phyloP scores from a whole-genome alignment of 306 rosid genomes.

The Trichosanthes cucumerina region DNA sequence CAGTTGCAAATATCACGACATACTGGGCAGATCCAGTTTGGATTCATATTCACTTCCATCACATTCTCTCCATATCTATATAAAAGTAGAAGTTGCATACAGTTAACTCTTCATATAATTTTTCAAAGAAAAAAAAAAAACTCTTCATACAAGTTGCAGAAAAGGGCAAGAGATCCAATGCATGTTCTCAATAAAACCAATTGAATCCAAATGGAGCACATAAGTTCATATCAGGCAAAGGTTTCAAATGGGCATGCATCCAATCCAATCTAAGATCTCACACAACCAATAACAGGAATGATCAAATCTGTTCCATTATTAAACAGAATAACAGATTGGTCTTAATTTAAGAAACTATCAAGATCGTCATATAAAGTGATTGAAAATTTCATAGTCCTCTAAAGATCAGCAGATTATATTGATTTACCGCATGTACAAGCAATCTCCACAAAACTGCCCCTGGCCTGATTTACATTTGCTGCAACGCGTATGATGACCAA shows the following conservation, averaged over 20 bases:
- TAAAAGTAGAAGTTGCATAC: not conserved
- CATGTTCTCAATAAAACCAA: not conserved
- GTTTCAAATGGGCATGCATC: not conserved
- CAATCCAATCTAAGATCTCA: not conserved
- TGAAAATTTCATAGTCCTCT: not conserved
- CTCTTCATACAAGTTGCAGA: not conserved
- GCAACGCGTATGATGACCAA: constrained; percentile 41
- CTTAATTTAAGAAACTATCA: not conserved
- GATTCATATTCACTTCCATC: constrained; percentile 32
- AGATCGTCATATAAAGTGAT: not conserved
- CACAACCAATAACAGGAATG: not conserved
- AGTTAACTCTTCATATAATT: not conserved
- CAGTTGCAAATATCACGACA: constrained; percentile 79
- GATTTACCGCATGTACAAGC: constrained; percentile 66
- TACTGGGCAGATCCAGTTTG: constrained; percentile 53
- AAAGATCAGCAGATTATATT: constrained; percentile 4
- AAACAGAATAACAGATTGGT: not conserved
- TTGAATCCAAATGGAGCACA: not conserved
- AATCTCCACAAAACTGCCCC: constrained; percentile 72
- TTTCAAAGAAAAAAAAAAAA: not conserved
- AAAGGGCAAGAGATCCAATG: not conserved
- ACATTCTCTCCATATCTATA: constrained; percentile 70
- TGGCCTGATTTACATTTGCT: constrained; percentile 49
- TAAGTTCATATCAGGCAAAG: not conserved
- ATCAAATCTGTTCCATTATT: not conserved